Evolutionary conservation across 495 filamentous ascomycete genomes (phyloP).

Genomic region (Neurospora pannonica): DNA sequence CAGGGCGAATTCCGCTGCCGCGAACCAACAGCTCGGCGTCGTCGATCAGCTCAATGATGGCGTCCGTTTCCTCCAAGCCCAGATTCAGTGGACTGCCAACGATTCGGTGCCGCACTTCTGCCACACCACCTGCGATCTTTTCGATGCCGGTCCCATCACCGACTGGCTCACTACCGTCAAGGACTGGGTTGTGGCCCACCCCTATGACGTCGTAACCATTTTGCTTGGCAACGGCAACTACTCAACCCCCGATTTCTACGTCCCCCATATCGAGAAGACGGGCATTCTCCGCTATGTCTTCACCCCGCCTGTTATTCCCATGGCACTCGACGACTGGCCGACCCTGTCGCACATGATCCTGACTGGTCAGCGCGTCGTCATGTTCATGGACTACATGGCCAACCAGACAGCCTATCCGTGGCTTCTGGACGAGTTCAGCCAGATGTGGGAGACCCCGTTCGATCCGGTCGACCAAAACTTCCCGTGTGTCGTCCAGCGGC

Average conservation of each 20-base stretch:
- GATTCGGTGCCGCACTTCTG: conserved; percentile 49
- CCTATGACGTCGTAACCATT: conserved; percentile 87
- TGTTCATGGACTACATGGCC: conserved; percentile 69
- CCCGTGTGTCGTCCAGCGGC: conserved; percentile 62
- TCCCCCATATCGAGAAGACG: conserved; percentile 47
- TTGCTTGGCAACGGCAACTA: conserved; percentile 78
- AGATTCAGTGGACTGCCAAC: conserved; percentile 46
- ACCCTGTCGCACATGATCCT: conserved; percentile 73
- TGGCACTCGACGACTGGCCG: conserved; percentile 73
- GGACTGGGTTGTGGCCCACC: conserved; percentile 65
- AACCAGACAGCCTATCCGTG: conserved; percentile 69
- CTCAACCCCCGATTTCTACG: conserved; percentile 33
- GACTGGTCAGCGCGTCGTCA: conserved; percentile 38
- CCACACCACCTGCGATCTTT: conserved; percentile 69
- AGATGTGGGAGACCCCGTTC: conserved; percentile 71
- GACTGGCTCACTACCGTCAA: conserved; percentile 60
- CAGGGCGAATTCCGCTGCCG: conserved; percentile 55
- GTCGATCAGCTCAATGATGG: conserved; percentile 75
- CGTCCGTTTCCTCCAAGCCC: conserved; percentile 82
- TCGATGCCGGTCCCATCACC: conserved; percentile 70
- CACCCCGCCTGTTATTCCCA: conserved; percentile 55
- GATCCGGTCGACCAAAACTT: conserved; percentile 53
- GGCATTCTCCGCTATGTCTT: conserved; percentile 65
- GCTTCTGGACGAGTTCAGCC: conserved; percentile 64
- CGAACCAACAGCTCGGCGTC: conserved; percentile 68